These are phyloP conservation scores for Priceomyces medius DNA, from an alignment of 805 yeast species.

Conservation along the genomic window DNA sequence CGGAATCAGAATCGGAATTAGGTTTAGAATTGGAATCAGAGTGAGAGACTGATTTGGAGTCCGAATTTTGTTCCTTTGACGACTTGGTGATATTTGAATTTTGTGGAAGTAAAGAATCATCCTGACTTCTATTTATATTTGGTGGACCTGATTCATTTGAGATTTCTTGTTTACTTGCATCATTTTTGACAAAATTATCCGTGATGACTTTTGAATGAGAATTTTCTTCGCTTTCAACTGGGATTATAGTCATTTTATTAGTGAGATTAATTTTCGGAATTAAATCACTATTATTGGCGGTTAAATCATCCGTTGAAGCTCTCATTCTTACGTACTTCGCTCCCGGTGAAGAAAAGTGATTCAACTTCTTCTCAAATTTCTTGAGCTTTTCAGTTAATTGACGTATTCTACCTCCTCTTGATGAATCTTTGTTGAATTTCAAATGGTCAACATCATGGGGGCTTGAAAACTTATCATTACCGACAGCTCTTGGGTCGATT, in stretches of 20 bases:
- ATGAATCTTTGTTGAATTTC: not conserved
- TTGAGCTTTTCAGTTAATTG: conserved; percentile 21
- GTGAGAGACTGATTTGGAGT: conserved; percentile 10
- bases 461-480: not conserved
- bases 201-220: not conserved
- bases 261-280: conserved; percentile 6
- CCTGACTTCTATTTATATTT: not conserved
- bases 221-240: not conserved
- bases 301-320: not conserved
- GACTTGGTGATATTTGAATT: not conserved
- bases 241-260: not conserved
- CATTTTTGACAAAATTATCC: not conserved
- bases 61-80: conserved; percentile 4
- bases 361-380: conserved; percentile 18
- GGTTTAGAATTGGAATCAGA: conserved; percentile 13
- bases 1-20: conserved; percentile 12
- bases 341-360: conserved; percentile 6
- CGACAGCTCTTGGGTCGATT: not conserved
- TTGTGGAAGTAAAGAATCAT: not conserved
- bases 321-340: conserved; percentile 2
- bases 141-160: not conserved
- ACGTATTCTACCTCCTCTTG: not conserved
- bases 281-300: not conserved
- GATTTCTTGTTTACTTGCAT: not conserved
- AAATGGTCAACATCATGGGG: not conserved